These are phyloP conservation scores for Penicillium sp. DNA, from an alignment of 2,329 filamentous ascomycete species.

Conservation along the genomic window DNA sequence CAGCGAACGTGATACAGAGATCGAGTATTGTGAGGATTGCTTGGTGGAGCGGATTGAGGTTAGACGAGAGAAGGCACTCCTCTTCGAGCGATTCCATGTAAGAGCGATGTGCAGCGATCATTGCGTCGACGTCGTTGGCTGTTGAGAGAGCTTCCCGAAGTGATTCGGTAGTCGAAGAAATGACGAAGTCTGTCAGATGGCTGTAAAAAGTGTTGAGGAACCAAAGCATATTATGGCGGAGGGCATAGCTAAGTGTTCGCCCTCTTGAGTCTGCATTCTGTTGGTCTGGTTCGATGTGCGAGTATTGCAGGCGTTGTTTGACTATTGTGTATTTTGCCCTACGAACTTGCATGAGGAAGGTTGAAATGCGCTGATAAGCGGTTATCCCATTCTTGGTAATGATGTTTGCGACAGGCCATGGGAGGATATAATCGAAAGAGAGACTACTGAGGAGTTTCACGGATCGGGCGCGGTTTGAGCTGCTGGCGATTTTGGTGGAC, in stretches of 20 bases:
- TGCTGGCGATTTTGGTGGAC: constrained; percentile 48
- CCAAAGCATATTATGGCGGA: constrained; percentile 76
- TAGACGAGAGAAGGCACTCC: constrained; percentile 71
- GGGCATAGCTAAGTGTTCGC: constrained; percentile 43
- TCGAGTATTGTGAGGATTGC: constrained; percentile 78
- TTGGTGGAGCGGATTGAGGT: constrained; percentile 72
- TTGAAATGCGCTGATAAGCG: constrained; percentile 74
- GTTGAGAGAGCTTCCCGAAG: constrained; percentile 63
- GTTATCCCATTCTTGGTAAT: constrained; percentile 67
- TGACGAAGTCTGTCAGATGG: constrained; percentile 75
- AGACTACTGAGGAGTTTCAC: constrained; percentile 68
- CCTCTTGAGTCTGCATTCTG: constrained; percentile 44
- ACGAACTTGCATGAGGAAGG: constrained; percentile 76
- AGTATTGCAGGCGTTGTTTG: constrained; percentile 48
- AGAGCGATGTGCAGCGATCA: constrained; percentile 71
- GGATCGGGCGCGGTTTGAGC: constrained; percentile 58
- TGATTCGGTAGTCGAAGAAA: constrained; percentile 62
- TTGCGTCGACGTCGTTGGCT: constrained; percentile 77
- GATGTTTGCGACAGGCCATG: constrained; percentile 72
- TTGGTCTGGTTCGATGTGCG: constrained; percentile 40
- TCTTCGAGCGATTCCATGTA: constrained; percentile 69
- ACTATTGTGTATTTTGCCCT: constrained; percentile 72
- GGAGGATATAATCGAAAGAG: constrained; percentile 70
- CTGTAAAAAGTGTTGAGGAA: constrained; percentile 76
- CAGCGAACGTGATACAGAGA: constrained; percentile 71